Base-by-base conservation (phyloP, 2,329 filamentous ascomycete species). In the Cytospora mali region DNA sequence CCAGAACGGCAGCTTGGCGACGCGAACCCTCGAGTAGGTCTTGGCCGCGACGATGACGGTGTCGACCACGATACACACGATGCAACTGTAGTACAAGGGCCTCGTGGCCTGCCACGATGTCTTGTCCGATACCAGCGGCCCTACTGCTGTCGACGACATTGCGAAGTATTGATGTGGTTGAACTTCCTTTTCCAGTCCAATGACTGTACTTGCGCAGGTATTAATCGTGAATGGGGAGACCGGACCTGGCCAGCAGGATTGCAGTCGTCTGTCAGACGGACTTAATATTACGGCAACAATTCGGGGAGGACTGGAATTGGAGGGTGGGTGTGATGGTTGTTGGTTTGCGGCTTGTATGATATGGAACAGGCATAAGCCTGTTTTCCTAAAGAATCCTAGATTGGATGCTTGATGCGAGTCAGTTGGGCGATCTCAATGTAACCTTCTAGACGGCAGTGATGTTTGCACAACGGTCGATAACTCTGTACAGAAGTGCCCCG, bases 1-100 rank as follows among this genome's bases (percentile, higher is more conserved):
- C 62, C 62, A 64, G 25, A 64, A 64, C 6, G 42, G 51, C 13
- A 64, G 21, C 27, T 58, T 58, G 28, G 62, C 62, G 18, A 64
- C 33, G 21, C 48, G 50, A 27, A 55, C 21, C 13, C 62, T 54
- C 23, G 62, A 64, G 51, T 58, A 62, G 7, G 62, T 64, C 29
- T 64, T 64, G 21, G 59, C 59, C 13, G 61, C 21, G 42, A 64
- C 62, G 46, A 64, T 58, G 46, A 64, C 5, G 2, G 62, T 64
- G 55, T 64, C 59, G 42, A 64, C 13, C 9, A 51, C 27, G 31
- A 64, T 62, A 51, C 21, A 58, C 4, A 46, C 51, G 55, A 62
- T 48, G 28, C 55, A 52, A 1, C 55, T 61, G 31, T 49, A 51
- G 4, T 58, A 50, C 23, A 64, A 50, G 35, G 62, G 62, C 21